Evolutionary conservation across 108 stramenopile species (phyloP), one percentile per base, ranked within the genome.

Genomic region (Skeletonema potamos): DNA sequence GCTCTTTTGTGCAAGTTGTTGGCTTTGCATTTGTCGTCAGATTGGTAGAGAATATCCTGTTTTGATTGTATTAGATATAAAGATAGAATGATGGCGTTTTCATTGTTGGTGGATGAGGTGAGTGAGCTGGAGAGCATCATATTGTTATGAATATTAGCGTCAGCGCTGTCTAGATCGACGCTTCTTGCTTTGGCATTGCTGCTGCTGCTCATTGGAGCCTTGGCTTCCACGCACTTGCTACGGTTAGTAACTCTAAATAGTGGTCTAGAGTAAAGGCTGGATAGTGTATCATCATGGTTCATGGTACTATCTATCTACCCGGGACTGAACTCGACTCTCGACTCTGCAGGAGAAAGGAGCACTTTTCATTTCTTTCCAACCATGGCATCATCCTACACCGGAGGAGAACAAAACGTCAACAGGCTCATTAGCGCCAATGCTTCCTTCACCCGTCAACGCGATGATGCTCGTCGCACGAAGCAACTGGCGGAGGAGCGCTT

Each of bases 401-500:
- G 44, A 33, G 62, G 48, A 34, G 62, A 67, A 61, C 20, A 57
- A 55, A 66, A 68, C 37, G 63, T 74, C 43, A 61, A 66, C 28
- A 79, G 73, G 43, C 72, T 79, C 34, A 66, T 73, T 58, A 39
- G 27, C 66, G 73, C 58, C 12, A 66, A 68, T 17, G 72, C 77
- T 20, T 33, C 73, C 61, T 68, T 79, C 73, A 72, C 72, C 28
- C 73, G 73, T 18, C 66, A 79, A 30, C 66, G 73, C 13, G 77
- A 79, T 27, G 77, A 79, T 43, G 67, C 67, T 36, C 67, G 37
- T 44, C 72, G 77, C 29, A 60, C 57, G 10, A 79, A 67, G 62
- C 66, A 79, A 28, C 58, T 79, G 17, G 66, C 72, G 54, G 67
- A 72, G 36, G 71, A 79, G 58, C 72, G 77, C n/a, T 29, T 72